Evolutionary conservation across 148 eudicot species (phyloP), one percentile per base, ranked within the genome.

Genomic region (Rhododendron ovatum): DNA sequence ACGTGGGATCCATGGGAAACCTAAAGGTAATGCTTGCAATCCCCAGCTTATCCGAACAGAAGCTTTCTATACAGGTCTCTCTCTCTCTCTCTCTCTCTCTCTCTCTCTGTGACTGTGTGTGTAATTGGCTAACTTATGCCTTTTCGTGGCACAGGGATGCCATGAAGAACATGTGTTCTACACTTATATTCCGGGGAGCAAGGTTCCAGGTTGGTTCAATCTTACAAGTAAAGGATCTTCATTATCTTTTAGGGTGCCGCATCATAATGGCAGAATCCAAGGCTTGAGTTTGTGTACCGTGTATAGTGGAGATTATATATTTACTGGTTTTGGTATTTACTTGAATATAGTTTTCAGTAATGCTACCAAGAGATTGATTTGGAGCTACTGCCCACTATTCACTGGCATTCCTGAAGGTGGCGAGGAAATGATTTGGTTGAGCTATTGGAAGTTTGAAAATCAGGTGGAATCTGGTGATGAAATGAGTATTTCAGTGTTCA

Each of bases 401-500:
- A 18, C 5, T 13, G 78, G 85, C 57, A 26, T 24, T 47, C 7
- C 14, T 10, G 78, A 28, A 43, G 39, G 0, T 26, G 35, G 5
- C 1, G 30, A 83, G 50, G 85, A 83, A 28, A 83, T 83, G 73
- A 0, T 48, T 22, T 65, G 77, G 85, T 69, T 69, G 28, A 26
- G 85, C 78, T 26, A 83, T 51, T 83, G 78, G 85, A 71, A 48
- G 30, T 14, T n/a, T 20, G 24, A 18, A 55, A 71, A 83, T 69
- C 76, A 83, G 59, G 47, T 83, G 39, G 57, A 83, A 83, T 26
- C 24, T 41, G 85, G 85, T 24, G 85, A 83, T 47, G 78, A 65
- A n/a, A 3, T 65, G 73, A n/a, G 69, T 26, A 30, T 67, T 83
- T 41, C 59, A 6, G 37, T 83, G 57, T 12, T 39, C 1, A 8